phyloP scores from a whole-genome alignment of 495 filamentous ascomycete genomes.

The Annulohypoxylon nitens region DNA sequence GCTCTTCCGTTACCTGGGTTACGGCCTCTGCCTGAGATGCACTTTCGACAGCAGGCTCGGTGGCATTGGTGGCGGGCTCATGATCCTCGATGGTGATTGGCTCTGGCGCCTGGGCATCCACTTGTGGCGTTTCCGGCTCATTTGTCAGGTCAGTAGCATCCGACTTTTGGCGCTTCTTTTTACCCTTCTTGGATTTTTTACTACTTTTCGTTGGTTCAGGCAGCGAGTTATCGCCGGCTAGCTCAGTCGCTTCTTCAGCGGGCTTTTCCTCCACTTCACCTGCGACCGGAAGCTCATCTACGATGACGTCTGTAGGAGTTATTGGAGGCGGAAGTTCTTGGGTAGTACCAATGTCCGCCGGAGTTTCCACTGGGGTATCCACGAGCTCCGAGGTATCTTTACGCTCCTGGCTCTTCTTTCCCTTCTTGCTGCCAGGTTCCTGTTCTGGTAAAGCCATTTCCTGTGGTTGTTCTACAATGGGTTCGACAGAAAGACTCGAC shows the following conservation, averaged over 20 bases:
- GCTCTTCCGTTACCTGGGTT: background rate
- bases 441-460: constrained; percentile 19
- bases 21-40: background rate
- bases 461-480: constrained; percentile 20
- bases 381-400: constrained; percentile 32
- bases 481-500: constrained; percentile 22
- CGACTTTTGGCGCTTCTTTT: constrained; percentile 51
- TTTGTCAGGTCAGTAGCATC: background rate
- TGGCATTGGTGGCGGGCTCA: background rate
- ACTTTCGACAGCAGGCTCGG: background rate
- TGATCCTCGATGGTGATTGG: background rate
- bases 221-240: constrained; percentile 2
- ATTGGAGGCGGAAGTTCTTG: constrained; percentile 10
- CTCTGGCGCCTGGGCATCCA: constrained; percentile 1
- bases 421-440: constrained; percentile 40
- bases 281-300: constrained; percentile 15
- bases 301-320: constrained; percentile 10
- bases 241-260: constrained; percentile 9
- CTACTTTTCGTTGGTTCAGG: constrained; percentile 18
- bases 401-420: constrained; percentile 44
- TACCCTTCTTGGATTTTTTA: constrained; percentile 41
- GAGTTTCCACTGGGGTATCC: constrained; percentile 10
- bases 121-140: constrained; percentile 26
- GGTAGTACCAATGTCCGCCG: background rate
- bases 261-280: constrained; percentile 20